Evolutionary conservation across 495 filamentous ascomycete species (phyloP).

Genomic region (Rhypophila decipiens): DNA sequence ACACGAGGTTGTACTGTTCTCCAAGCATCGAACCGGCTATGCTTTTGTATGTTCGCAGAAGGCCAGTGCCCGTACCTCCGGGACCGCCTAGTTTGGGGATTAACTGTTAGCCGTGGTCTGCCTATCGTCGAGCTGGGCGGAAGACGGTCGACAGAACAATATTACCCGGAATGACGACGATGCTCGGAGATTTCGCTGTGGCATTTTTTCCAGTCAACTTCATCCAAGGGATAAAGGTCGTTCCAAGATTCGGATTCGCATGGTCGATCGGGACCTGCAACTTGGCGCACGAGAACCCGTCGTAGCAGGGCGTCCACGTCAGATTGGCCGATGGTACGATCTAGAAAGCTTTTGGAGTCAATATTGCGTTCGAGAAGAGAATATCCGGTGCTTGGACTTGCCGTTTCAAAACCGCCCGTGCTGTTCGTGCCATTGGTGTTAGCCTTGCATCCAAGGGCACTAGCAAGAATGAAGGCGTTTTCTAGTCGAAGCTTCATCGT

Average conservation of each 20-base stretch:
- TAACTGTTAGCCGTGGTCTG: neutral
- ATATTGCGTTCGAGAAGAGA: too few species aligned
- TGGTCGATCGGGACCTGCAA: slow-evolving; percentile 1
- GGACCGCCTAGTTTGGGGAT: neutral
- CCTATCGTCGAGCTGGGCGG: too few species aligned
- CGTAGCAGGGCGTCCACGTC: slow-evolving; percentile 1
- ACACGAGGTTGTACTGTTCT: slow-evolving; percentile 4
- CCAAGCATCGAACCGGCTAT: neutral
- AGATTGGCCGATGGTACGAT: slow-evolving; percentile 1
- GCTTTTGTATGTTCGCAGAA: neutral
- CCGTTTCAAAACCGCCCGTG: too few species aligned
- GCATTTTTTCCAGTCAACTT: slow-evolving; percentile 1
- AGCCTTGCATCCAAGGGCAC: too few species aligned
- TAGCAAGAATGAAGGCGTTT: too few species aligned
- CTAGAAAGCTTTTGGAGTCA: too few species aligned
- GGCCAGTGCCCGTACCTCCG: slow-evolving; percentile 1
- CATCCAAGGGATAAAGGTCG: neutral
- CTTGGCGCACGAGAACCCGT: slow-evolving; percentile 1
- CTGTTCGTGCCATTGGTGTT: too few species aligned
- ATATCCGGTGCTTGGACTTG: too few species aligned
- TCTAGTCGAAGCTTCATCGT: too few species aligned
- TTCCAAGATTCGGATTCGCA: neutral
- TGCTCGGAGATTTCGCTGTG: neutral
- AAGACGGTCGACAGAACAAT: too few species aligned
- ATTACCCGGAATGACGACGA: slow-evolving; percentile 3